phyloP scores from a whole-genome alignment of 306 rosid genomes.

The Glycine soja region DNA sequence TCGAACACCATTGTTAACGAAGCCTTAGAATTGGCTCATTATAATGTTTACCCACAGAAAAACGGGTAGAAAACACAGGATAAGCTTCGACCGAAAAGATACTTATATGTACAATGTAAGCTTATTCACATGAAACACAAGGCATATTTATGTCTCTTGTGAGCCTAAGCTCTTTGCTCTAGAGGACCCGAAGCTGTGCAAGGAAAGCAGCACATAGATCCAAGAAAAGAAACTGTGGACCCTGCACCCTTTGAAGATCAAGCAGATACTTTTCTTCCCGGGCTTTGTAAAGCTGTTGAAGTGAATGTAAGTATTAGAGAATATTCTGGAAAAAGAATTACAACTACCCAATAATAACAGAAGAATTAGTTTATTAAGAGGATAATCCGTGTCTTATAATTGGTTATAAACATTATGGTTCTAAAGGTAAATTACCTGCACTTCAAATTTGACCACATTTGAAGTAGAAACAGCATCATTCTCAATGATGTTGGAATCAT shows the following conservation, averaged over 20 bases:
- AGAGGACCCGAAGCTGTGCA: constrained; percentile 82
- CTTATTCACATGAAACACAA: constrained; percentile 56
- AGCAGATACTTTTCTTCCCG: constrained; percentile 91
- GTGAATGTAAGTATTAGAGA: constrained; percentile 10
- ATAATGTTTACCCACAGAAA: constrained; percentile 59
- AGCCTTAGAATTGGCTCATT: constrained; percentile 46
- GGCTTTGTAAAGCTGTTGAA: constrained; percentile 80
- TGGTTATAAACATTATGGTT: constrained; percentile 16
- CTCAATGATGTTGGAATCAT: constrained; percentile 71
- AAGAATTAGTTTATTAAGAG: background rate
- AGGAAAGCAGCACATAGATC: constrained; percentile 97
- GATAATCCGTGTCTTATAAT: constrained; percentile 8
- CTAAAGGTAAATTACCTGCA: constrained; percentile 70
- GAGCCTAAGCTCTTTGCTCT: constrained; percentile 42
- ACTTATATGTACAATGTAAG: constrained; percentile 56
- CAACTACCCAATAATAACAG: background rate
- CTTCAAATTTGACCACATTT: constrained; percentile 90
- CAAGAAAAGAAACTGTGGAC: constrained; percentile 92
- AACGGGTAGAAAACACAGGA: constrained; percentile 40
- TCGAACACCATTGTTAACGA: no score
- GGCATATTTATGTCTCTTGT: constrained; percentile 41
- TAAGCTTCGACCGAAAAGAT: constrained; percentile 31
- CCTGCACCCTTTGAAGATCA: constrained; percentile 92
- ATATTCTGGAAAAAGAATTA: background rate
- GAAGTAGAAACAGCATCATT: constrained; percentile 59